Evolutionary conservation across 2,329 filamentous ascomycete genomes (phyloP).

Genomic region (Trichoderma sp.): DNA sequence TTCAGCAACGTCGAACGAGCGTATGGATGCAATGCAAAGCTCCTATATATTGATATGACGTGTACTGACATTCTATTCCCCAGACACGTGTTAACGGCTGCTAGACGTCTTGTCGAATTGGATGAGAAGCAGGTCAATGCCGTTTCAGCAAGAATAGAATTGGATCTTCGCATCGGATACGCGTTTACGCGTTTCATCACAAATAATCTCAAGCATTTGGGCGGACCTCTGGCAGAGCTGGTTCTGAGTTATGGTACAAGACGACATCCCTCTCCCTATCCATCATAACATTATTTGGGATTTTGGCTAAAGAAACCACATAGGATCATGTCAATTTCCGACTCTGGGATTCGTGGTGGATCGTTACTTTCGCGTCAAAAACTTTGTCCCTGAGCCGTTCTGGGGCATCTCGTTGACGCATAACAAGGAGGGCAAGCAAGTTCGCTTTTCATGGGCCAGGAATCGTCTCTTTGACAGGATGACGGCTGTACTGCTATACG

Average conservation of each 20-base stretch:
- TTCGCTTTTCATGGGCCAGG: constrained; percentile 82
- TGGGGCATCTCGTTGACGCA: constrained; percentile 91
- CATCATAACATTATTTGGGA: neutral
- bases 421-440: constrained; percentile 73
- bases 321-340: constrained; percentile 92
- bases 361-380: constrained; percentile 89
- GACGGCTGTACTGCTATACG: constrained; percentile 78
- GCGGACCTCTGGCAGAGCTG: constrained; percentile 65
- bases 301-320: constrained; percentile 23
- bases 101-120: constrained; percentile 73
- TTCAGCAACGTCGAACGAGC: constrained; percentile 97
- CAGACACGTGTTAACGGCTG: constrained; percentile 85
- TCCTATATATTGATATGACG: neutral
- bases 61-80: neutral
- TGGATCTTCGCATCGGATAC: constrained; percentile 89
- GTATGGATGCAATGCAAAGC: constrained; percentile 50
- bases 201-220: constrained; percentile 72
- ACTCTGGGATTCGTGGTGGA: constrained; percentile 97
- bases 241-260: constrained; percentile 78
- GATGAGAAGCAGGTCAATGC: constrained; percentile 88
- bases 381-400: constrained; percentile 90
- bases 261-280: neutral
- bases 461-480: constrained; percentile 86
- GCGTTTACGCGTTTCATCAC: constrained; percentile 91
- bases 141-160: constrained; percentile 84